Evolutionary conservation across 129 eudicot species (phyloP).

Genomic region (Saussurea involucrata): DNA sequence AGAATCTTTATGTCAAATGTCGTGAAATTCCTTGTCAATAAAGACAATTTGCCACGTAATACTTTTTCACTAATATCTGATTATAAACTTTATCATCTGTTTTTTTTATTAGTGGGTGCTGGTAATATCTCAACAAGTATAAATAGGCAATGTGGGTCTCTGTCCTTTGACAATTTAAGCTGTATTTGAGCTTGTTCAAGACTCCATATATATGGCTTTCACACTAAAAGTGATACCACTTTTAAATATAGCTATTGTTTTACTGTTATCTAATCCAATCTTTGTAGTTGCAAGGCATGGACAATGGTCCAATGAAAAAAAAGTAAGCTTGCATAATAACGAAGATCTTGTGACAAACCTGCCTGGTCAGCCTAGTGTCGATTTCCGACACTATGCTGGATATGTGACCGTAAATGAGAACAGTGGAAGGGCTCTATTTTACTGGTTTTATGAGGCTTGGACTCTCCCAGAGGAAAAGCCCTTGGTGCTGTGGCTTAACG

Average conservation of each 20-base stretch:
- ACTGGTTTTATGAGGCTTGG: slow-evolving; percentile 78
- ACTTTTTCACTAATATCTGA: not conserved
- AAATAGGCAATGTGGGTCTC: slow-evolving; percentile 39
- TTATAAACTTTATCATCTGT: slow-evolving; percentile 1
- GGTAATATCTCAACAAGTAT: slow-evolving; percentile 30
- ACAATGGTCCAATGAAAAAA: slow-evolving; percentile 28
- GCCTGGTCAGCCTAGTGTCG: slow-evolving; percentile 60
- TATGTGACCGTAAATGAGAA: slow-evolving; percentile 58
- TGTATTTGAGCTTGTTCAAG: slow-evolving; percentile 8
- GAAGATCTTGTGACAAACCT: slow-evolving; percentile 55
- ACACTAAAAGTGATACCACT: slow-evolving; percentile 17
- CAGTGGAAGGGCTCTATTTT: slow-evolving; percentile 60
- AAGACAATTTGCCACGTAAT: slow-evolving; percentile 28
- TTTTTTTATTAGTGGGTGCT: slow-evolving; percentile 15
- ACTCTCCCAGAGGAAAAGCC: slow-evolving; percentile 60
- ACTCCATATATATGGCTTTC: slow-evolving; percentile 38
- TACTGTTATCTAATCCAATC: slow-evolving; percentile 17
- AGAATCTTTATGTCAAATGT: slow-evolving; percentile 10
- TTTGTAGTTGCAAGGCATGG: slow-evolving; percentile 38
- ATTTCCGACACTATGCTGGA: slow-evolving; percentile 72
- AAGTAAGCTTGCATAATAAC: slow-evolving; percentile 8
- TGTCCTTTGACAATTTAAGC: slow-evolving; percentile 23
- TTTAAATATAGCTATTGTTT: slow-evolving; percentile 6
- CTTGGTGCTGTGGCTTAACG: slow-evolving; percentile 77
- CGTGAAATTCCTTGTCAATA: slow-evolving; percentile 20